Evolutionary conservation across 1,284 basidiomycete genomes (phyloP).

Genomic region (Marasmius oreades): DNA sequence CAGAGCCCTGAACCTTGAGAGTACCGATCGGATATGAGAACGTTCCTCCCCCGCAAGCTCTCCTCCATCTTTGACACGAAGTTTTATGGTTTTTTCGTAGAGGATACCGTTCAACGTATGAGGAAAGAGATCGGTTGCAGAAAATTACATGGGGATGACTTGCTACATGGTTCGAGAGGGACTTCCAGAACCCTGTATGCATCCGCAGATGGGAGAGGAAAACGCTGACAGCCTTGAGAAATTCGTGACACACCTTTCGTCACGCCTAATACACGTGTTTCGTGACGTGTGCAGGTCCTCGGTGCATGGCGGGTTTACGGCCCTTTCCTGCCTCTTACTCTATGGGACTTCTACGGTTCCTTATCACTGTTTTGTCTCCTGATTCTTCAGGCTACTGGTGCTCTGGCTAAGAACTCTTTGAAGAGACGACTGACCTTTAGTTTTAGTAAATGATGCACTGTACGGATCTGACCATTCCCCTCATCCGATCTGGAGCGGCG

Average conservation of each 20-base stretch:
- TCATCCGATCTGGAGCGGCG: not conserved
- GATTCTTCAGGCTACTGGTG: too few relatives aligned
- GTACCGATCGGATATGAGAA: not conserved
- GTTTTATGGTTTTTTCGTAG: not conserved
- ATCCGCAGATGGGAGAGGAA: conserved; percentile 37
- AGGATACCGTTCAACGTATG: not conserved
- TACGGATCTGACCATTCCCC: too few relatives aligned
- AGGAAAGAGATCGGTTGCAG: not conserved
- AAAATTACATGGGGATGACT: conserved; percentile 19
- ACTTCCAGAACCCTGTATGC: conserved; percentile 39
- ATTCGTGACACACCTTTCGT: not conserved
- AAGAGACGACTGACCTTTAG: too few relatives aligned
- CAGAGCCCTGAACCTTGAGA: not conserved
- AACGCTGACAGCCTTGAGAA: conserved; percentile 19
- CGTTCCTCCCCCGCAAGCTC: not conserved
- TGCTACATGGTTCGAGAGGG: conserved; percentile 44
- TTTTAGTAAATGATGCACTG: too few relatives aligned
- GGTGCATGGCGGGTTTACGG: too few relatives aligned
- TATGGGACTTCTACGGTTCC: too few relatives aligned
- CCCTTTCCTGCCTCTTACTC: too few relatives aligned
- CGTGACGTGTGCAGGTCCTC: too few relatives aligned
- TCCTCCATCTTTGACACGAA: not conserved
- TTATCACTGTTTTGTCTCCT: too few relatives aligned
- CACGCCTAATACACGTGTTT: too few relatives aligned
- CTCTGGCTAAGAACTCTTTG: too few relatives aligned